Conservation (phyloP, 176 grass and related monocot genomes). For the Aegilops sharonensis region DNA sequence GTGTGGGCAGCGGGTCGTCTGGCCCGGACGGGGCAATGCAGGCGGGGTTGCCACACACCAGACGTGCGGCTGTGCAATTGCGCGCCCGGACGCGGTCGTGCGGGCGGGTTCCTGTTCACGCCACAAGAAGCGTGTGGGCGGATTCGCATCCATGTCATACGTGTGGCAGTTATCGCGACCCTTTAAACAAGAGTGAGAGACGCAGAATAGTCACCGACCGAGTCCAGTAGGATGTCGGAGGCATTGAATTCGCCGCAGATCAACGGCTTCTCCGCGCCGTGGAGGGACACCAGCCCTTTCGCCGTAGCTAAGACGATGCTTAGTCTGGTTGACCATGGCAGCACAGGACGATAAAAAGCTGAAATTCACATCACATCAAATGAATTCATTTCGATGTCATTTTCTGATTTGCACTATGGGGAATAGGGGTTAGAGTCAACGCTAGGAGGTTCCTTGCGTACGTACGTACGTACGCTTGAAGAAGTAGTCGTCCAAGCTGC, state of each 20-base stretch:
- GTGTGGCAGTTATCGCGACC: too few species aligned
- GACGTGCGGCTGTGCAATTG: too few species aligned
- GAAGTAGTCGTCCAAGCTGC: not conserved
- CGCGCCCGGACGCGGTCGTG: too few species aligned
- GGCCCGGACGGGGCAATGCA: too few species aligned
- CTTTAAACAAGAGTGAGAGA: too few species aligned
- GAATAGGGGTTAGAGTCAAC: not conserved
- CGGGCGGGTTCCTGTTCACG: too few species aligned
- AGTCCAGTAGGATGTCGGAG: not conserved
- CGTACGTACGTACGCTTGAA: not conserved
- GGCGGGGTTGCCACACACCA: too few species aligned
- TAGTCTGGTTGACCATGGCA: not conserved
- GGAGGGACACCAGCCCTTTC: not conserved
- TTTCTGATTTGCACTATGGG: too few species aligned
- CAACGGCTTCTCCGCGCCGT: not conserved
- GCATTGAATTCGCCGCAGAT: not conserved
- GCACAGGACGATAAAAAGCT: not conserved
- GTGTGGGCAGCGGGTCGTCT: too few species aligned
- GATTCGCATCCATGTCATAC: too few species aligned
- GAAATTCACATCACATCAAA: not conserved
- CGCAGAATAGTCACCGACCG: not conserved
- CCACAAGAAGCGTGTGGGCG: too few species aligned
- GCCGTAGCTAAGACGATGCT: not conserved
- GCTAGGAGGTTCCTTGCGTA: not conserved
- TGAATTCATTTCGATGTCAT: not conserved